These are phyloP conservation scores for Mimosa pudica DNA, from an alignment of 306 rosid species.

Conservation along the genomic window DNA sequence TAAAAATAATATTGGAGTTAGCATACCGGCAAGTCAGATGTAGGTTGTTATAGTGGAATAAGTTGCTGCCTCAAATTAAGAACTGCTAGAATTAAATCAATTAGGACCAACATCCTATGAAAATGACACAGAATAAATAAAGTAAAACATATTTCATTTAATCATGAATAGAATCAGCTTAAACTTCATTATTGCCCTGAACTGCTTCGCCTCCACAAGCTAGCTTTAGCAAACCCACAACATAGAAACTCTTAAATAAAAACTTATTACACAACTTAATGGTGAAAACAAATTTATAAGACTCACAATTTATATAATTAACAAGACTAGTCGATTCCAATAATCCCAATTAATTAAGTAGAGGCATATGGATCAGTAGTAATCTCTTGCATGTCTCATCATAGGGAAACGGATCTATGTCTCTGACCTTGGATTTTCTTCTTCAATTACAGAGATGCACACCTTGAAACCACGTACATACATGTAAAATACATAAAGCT, in stretches of 20 bases:
- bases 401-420: constrained; percentile 15
- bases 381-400: constrained; percentile 16
- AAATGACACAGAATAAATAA: constrained; percentile 34
- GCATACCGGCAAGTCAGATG: constrained; percentile 36
- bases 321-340: background rate
- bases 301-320: background rate
- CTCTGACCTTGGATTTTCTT: constrained; percentile 25
- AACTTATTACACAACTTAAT: constrained; percentile 4
- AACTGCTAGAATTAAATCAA: constrained; percentile 39
- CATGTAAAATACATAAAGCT: no score
- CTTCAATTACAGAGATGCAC: background rate
- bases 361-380: background rate
- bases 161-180: background rate
- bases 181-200: constrained; percentile 13
- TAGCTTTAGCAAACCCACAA: constrained; percentile 26
- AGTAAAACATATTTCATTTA: constrained; percentile 5
- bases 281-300: background rate
- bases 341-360: constrained; percentile 2
- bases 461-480: background rate
- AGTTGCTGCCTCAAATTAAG: constrained; percentile 13
- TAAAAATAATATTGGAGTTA: background rate
- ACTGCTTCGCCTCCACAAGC: constrained; percentile 22
- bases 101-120: constrained; percentile 37
- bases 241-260: constrained; percentile 16
- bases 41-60: constrained; percentile 43